Evolutionary conservation across 371 early-diverging fungal species (phyloP), one percentile per base, ranked within the genome.

Genomic region (Syncephalastrum contaminatum): DNA sequence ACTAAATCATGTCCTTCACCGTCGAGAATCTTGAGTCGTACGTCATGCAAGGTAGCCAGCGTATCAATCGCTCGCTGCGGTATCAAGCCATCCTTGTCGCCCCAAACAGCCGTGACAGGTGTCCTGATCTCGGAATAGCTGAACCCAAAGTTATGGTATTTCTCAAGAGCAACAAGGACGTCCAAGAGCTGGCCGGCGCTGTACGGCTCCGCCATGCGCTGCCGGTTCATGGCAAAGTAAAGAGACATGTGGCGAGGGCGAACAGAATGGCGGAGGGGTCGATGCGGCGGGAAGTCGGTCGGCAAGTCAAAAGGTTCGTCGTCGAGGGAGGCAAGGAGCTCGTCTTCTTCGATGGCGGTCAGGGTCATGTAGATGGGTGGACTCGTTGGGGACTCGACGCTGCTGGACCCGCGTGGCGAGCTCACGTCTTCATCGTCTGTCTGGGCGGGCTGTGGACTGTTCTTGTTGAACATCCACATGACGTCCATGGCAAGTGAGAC

Each of bases 1-100:
- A 79, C 74, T 14, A 79, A 49, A 60, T 75, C 76, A 65, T 79
- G 80, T 0, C 72, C 72, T 59, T 79, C 80, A 6, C 76, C 74
- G 42, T 79, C 80, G 24, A 79, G 44, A 21, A 79, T 73, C 53
- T 75, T 75, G 15, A 79, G 48, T 3, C 74, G 54, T 10, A 79
- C 56, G 56, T 79, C 80, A 18, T 56, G 60, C 43, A 79, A 50
- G 46, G 60, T 79, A 0, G 76, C 80, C 4, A 79, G 53, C 8
- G 57, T 56, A 24, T 75, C 70, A 18, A 79, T 73, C 0, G 72
- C 76, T 36, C 59, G 62, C 22, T 50, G 51, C 5, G 80, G 72
- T 8, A 79, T 75, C 30, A 79, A 48, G 0, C 64, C 68, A 51
- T 79, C 80, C 43, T 75, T 69, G 50, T 79, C 80, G n/a, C 80